Percentiles rank a stretch among this genome's conserved stretches.
phyloP scores from a whole-genome alignment of 805 yeast species.

The Saitoella complicata region DNA sequence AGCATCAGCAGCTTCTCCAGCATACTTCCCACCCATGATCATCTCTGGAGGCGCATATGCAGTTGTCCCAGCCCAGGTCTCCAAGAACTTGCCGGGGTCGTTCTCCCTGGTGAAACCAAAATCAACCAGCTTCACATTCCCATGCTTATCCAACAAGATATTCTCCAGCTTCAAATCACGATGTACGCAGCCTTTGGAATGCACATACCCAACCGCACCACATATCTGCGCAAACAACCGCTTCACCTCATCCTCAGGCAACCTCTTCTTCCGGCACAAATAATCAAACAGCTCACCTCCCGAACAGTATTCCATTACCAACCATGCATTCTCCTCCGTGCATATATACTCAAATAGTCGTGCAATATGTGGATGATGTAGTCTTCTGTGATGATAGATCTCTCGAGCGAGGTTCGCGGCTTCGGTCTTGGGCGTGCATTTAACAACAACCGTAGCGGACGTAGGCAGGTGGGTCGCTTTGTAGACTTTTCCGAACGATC shows the following conservation, averaged over 20 bases:
- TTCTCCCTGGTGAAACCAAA: constrained; percentile 73
- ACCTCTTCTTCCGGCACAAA: constrained; percentile 19
- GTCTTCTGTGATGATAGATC: constrained; percentile 71
- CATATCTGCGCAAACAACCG: constrained; percentile 34
- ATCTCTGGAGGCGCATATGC: constrained; percentile 94
- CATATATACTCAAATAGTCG: constrained; percentile 71
- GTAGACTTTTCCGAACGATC: constrained; percentile 75
- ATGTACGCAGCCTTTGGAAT: constrained; percentile 61
- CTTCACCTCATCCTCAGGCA: constrained; percentile 27
- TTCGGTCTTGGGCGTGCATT: constrained; percentile 50
- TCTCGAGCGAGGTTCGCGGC: constrained; percentile 85
- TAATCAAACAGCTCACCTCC: constrained; percentile 25
- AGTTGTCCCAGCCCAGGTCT: constrained; percentile 90
- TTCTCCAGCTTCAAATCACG: constrained; percentile 62
- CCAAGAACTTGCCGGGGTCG: constrained; percentile 40
- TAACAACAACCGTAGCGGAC: constrained; percentile 64
- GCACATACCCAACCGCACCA: constrained; percentile 57
- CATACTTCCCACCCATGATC: constrained; percentile 75
- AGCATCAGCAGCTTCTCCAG: constrained; percentile 78
- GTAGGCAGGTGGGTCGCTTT: constrained; percentile 66
- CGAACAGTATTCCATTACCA: constrained; percentile 81
- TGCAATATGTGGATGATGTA: constrained; percentile 70
- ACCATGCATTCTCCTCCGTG: constrained; percentile 66
- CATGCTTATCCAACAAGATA: constrained; percentile 36
- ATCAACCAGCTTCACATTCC: constrained; percentile 43